phyloP scores from a whole-genome alignment of 2,329 filamentous ascomycete genomes.

The Arthroderma sp. region DNA sequence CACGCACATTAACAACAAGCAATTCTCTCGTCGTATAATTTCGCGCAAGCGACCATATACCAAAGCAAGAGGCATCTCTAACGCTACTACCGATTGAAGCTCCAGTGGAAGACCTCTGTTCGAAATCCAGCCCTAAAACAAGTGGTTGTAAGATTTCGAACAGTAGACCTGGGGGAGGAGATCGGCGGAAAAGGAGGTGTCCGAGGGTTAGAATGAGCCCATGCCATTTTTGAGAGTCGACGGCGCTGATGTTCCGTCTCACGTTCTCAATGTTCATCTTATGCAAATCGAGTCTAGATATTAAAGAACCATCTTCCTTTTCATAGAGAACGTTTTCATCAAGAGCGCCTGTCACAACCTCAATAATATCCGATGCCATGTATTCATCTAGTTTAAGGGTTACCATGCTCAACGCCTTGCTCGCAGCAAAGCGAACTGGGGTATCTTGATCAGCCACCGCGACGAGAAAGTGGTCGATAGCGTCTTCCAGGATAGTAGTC shows the following conservation, averaged over 20 bases:
- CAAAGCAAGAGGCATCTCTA: conserved; percentile 89
- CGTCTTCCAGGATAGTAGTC: conserved; percentile 55
- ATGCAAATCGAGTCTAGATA: conserved; percentile 23
- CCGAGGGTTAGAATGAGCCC: conserved; percentile 77
- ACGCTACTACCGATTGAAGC: conserved; percentile 78
- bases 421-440: conserved; percentile 76
- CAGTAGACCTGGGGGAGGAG: conserved; percentile 58
- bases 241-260: conserved; percentile 52
- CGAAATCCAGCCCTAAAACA: conserved; percentile 69
- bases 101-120: conserved; percentile 77
- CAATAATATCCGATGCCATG: conserved; percentile 77
- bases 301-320: conserved; percentile 28
- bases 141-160: conserved; percentile 63
- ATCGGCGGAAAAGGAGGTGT: conserved; percentile 73
- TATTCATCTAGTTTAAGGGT: conserved; percentile 64
- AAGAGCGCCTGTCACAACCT: conserved; percentile 62
- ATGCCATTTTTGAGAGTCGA: conserved; percentile 80
- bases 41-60: conserved; percentile 81
- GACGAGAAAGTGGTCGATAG: conserved; percentile 70
- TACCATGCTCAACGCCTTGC: conserved; percentile 81
- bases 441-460: conserved; percentile 76
- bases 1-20: conserved; percentile 40
- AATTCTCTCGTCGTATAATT: conserved; percentile 75
- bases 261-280: conserved; percentile 25
- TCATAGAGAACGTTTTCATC: conserved; percentile 50